A percentile compares a stretch with the other conserved stretches of the same genome.
Evolutionary conservation across 2,329 filamentous ascomycete species (phyloP).

Genomic region (Ceratocystis variospora): DNA sequence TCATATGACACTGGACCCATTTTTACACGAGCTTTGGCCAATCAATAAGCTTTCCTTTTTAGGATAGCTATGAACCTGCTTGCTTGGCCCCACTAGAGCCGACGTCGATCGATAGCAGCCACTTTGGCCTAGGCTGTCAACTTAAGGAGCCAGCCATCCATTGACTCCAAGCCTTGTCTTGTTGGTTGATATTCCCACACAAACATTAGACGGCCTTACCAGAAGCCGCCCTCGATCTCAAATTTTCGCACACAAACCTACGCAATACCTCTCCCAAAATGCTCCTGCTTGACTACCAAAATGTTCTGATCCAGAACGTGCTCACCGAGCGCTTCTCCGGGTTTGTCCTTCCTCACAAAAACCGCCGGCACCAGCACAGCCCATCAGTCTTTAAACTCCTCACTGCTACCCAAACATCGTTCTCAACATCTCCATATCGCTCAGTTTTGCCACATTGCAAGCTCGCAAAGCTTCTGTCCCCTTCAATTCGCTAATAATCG

Average conservation of each 20-base stretch:
- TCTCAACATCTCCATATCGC: neutral
- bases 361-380: neutral
- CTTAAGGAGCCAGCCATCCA: constrained; percentile 5
- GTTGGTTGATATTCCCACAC: neutral
- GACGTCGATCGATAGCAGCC: constrained; percentile 10
- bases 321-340: constrained; percentile 88
- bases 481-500: neutral
- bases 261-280: constrained; percentile 32
- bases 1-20: constrained; percentile 5
- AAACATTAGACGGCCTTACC: neutral
- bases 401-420: neutral
- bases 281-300: constrained; percentile 98
- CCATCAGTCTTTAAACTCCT: neutral
- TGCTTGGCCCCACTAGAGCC: constrained; percentile 15
- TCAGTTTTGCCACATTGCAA: neutral
- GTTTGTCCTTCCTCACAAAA: constrained; percentile 34
- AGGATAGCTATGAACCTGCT: constrained; percentile 12
- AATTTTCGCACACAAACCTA: neutral
- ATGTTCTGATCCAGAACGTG: constrained; percentile 91
- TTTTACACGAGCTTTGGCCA: constrained; percentile 5
- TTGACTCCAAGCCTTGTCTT: constrained; percentile 10
- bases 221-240: neutral
- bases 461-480: neutral
- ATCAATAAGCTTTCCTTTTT: constrained; percentile 10
- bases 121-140: constrained; percentile 13